These are phyloP conservation scores for Pestalotiopsis sp. DNA, from an alignment of 2,329 filamentous ascomycete genomes.

Conservation along the genomic window DNA sequence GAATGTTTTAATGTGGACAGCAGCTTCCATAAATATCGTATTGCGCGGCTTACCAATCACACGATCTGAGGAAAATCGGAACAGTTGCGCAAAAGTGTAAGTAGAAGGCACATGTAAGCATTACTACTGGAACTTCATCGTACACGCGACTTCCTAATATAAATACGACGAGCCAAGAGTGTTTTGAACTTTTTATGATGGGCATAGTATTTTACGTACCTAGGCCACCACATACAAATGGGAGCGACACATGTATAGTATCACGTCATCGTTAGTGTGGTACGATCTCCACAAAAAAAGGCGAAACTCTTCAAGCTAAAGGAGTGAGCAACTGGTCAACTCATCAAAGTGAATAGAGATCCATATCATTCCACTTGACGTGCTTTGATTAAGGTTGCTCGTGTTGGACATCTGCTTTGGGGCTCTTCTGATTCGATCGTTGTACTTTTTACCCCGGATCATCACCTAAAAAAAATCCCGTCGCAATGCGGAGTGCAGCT, in stretches of 20 bases:
- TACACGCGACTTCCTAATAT: no score
- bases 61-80: neutral
- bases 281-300: constrained; percentile 7
- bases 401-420: neutral
- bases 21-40: neutral
- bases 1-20: no score
- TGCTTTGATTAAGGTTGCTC: neutral
- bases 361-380: neutral
- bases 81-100: no score
- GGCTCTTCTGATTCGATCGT: neutral
- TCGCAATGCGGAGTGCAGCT: constrained; percentile 6
- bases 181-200: no score
- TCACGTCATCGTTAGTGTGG: constrained; percentile 10
- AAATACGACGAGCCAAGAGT: neutral
- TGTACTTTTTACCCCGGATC: neutral
- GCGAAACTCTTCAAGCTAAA: neutral
- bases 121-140: no score
- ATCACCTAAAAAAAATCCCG: neutral
- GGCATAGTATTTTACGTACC: neutral
- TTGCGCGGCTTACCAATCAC: neutral
- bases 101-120: no score
- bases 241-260: constrained; percentile 2
- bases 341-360: neutral
- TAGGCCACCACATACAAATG: neutral
- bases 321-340: neutral